phyloP scores from a whole-genome alignment of 1,284 basidiomycete genomes.

The Phaffia rhodozyma region DNA sequence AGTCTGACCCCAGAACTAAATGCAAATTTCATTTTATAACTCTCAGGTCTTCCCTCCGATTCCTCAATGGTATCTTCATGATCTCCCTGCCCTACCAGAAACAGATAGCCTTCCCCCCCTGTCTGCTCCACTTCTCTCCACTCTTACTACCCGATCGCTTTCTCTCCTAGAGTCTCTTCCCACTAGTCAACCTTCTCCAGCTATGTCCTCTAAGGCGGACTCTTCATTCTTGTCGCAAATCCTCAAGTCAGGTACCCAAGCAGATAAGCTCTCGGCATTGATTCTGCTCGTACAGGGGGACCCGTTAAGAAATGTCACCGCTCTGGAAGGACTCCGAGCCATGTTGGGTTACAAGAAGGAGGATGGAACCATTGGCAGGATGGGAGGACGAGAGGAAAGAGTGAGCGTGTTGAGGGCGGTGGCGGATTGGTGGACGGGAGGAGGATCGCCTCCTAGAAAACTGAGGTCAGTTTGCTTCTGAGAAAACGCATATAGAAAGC shows the following conservation, averaged over 20 bases:
- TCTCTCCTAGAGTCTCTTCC: conserved; percentile 45
- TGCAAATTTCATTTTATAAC: not conserved
- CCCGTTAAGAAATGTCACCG: conserved; percentile 76
- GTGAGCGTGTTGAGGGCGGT: conserved; percentile 80
- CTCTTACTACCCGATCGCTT: conserved; percentile 43
- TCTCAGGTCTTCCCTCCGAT: conserved; percentile 41
- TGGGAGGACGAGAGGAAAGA: conserved; percentile 68
- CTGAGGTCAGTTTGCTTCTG: conserved; percentile 48
- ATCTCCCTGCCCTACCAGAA: conserved; percentile 20
- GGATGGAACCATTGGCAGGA: conserved; percentile 26
- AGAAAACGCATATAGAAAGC: not conserved
- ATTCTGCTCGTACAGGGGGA: conserved; percentile 83
- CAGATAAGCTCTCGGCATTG: conserved; percentile 84
- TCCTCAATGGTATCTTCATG: conserved; percentile 50
- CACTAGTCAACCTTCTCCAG: conserved; percentile 37
- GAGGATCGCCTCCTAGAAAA: conserved; percentile 67
- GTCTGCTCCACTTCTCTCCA: conserved; percentile 39
- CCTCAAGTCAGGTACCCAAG: conserved; percentile 75
- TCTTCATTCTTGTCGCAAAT: conserved; percentile 70
- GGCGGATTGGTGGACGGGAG: conserved; percentile 94
- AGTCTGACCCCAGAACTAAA: not conserved
- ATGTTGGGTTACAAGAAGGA: conserved; percentile 70
- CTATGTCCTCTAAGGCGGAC: conserved; percentile 49
- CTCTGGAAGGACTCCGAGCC: conserved; percentile 58
- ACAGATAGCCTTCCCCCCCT: conserved; percentile 31